Percentiles rank a stretch among this genome's conserved stretches.
Evolutionary conservation across 257 asterid species (phyloP).

Genomic region (Eustoma russellianum): DNA sequence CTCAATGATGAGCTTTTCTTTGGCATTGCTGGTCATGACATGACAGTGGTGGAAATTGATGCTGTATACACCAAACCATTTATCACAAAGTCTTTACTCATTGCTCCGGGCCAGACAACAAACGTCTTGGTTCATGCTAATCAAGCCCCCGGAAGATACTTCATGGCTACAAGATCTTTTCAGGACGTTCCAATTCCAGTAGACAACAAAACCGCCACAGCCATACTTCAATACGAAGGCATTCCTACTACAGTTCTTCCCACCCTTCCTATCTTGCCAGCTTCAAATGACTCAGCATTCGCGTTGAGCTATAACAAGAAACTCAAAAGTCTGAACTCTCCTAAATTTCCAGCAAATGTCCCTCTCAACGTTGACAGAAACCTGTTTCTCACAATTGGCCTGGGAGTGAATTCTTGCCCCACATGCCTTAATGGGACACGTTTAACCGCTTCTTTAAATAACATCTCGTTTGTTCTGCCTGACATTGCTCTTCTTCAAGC

Average conservation of each 20-base stretch:
- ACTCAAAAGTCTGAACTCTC: conserved; percentile 33
- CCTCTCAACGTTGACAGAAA: conserved; percentile 39
- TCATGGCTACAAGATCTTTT: conserved; percentile 47
- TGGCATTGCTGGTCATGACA: conserved; percentile 36
- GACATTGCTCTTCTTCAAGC: conserved; percentile 25
- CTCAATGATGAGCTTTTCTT: conserved; percentile 59
- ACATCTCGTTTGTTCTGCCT: conserved; percentile 25
- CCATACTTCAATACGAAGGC: conserved; percentile 43
- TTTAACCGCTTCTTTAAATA: conserved; percentile 27
- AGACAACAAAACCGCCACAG: conserved; percentile 51
- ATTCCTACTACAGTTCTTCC: conserved; percentile 25
- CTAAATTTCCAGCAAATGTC: conserved; percentile 42
- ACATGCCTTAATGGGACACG: conserved; percentile 31
- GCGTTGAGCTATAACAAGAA: conserved; percentile 29
- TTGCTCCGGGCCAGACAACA: conserved; percentile 37
- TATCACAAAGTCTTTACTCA: conserved; percentile 31
- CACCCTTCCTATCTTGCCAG: conserved; percentile 28
- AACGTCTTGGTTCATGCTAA: conserved; percentile 44
- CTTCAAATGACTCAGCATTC: conserved; percentile 31
- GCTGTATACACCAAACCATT: conserved; percentile 43
- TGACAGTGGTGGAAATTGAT: conserved; percentile 48
- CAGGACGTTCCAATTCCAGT: conserved; percentile 36
- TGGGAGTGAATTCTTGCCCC: conserved; percentile 47
- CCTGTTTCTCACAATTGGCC: conserved; percentile 37
- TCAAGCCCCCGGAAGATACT: conserved; percentile 22